phyloP scores from a whole-genome alignment of 805 yeast genomes.

The Vanderwaltozyma polyspora region DNA sequence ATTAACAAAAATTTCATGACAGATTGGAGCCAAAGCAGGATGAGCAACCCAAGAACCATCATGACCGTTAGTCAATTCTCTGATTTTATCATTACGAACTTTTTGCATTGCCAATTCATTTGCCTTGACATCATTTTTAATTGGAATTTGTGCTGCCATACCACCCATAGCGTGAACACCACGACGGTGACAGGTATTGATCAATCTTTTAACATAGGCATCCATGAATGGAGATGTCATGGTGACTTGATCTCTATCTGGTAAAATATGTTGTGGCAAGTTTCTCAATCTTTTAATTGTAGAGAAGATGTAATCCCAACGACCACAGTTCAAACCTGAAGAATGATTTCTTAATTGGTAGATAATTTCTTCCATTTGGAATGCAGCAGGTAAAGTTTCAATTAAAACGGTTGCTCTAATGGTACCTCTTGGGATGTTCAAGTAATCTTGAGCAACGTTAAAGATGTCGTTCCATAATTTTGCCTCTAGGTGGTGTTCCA shows the following conservation, averaged over 20 bases:
- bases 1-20: slow-evolving; percentile 59
- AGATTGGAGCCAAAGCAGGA: slow-evolving; percentile 69
- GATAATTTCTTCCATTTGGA: slow-evolving; percentile 77
- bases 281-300: slow-evolving; percentile 68
- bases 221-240: slow-evolving; percentile 78
- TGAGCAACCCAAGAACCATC: slow-evolving; percentile 89
- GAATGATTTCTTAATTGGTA: slow-evolving; percentile 68
- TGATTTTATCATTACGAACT: slow-evolving; percentile 61
- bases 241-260: slow-evolving; percentile 71
- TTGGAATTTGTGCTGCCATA: slow-evolving; percentile 83
- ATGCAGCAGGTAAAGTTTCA: slow-evolving; percentile 77
- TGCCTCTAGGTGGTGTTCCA: slow-evolving; percentile 81
- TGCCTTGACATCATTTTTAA: slow-evolving; percentile 54
- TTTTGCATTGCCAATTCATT: slow-evolving; percentile 60
- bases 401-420: slow-evolving; percentile 72
- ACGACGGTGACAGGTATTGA: slow-evolving; percentile 63
- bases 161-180: slow-evolving; percentile 86
- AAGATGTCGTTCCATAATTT: slow-evolving; percentile 75
- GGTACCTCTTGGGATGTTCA: slow-evolving; percentile 62
- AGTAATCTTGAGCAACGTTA: slow-evolving; percentile 61
- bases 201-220: slow-evolving; percentile 61
- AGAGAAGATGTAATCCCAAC: slow-evolving; percentile 83
- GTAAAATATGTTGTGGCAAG: slow-evolving; percentile 53
- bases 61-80: slow-evolving; percentile 71
- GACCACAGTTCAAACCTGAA: slow-evolving; percentile 75